These are phyloP conservation scores for Heimioporus sp. DNA, from an alignment of 768 basidiomycete species.

Conservation along the genomic window DNA sequence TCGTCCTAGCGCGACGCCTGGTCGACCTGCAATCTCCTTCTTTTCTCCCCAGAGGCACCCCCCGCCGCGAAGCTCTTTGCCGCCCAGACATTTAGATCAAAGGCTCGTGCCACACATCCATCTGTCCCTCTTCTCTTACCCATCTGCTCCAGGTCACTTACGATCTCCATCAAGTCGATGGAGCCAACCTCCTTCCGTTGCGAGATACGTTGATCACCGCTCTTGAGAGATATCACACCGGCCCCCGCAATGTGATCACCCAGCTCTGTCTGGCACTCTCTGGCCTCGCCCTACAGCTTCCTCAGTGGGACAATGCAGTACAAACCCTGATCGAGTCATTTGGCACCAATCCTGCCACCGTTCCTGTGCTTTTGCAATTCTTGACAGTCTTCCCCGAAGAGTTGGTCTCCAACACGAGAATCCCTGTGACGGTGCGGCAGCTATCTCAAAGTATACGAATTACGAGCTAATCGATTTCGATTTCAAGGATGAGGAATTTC, in stretches of 20 bases:
- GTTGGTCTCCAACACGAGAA: constrained; percentile 74
- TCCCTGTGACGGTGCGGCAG: constrained; percentile 78
- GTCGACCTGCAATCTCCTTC: constrained; percentile 90
- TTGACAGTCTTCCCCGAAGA: constrained; percentile 92
- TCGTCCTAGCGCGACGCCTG: constrained; percentile 91
- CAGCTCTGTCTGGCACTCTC: constrained; percentile 90
- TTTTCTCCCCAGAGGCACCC: constrained; percentile 77
- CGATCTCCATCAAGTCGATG: constrained; percentile 87
- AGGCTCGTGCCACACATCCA: constrained; percentile 52
- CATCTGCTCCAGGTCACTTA: constrained; percentile 75
- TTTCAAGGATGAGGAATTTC: constrained; percentile 71
- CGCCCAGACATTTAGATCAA: constrained; percentile 93
- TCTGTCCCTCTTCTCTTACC: constrained; percentile 28
- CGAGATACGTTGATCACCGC: constrained; percentile 85
- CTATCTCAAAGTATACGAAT: background rate
- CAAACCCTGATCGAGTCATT: constrained; percentile 80
- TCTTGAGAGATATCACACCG: constrained; percentile 66
- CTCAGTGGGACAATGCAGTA: constrained; percentile 80
- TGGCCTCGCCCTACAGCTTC: constrained; percentile 87
- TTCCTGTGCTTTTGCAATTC: constrained; percentile 84
- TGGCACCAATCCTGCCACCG: constrained; percentile 80
- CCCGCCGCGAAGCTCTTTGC: constrained; percentile 86
- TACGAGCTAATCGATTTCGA: constrained; percentile 8
- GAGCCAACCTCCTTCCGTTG: constrained; percentile 68
- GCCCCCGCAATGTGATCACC: constrained; percentile 80